Base-by-base conservation (phyloP, 306 rosid genomes). In the Castanea crenata region DNA sequence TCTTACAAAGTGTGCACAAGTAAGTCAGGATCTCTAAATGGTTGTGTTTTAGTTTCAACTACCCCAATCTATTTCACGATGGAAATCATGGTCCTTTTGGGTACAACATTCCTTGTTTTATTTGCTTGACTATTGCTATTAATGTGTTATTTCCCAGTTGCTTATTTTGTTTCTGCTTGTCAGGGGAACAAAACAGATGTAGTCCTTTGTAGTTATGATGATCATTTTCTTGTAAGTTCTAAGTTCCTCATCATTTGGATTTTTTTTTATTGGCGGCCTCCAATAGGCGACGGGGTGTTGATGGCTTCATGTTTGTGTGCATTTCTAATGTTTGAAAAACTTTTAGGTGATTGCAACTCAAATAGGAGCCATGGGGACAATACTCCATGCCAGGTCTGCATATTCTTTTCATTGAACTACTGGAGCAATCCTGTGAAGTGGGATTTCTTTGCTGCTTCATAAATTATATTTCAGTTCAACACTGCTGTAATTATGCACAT, bases 121-220 rank as follows among this genome's bases (percentile, higher is more conserved):
- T 58, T 58, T 58, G 29, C 29, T 9, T 58, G 23, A 9, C 29
- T 21, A 18, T 58, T 9, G 64, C 7, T 21, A 25, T 0, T 58
- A 58, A 58, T 25, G 12, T 58, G 13, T 21, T 21, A 9, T 59
- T 59, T 14, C 64, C 69, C 38, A 69, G 38, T 76, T 74, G 76
- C 75, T 69, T 75, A 55, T 56, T 57, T 71, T 34, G 16, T 52
- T 67, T 80, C n/a, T 67, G 23, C 70, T 79, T 81, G 59, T 71
- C 91, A 94, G 97, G 97, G 97, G 82, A 91, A 86, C 86, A 85
- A 86, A 73, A 92, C 98, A 46, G 93, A 94, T 67, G 75, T 94
- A 52, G 84, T 90, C 52, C 81, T 92, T 78, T 91, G 87, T 18
- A 83, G 90, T 58, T 86, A 94, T 15, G 97, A 92, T 76, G 97